These are phyloP conservation scores for Candida quercuum DNA, from an alignment of 805 yeast species.

Conservation along the genomic window DNA sequence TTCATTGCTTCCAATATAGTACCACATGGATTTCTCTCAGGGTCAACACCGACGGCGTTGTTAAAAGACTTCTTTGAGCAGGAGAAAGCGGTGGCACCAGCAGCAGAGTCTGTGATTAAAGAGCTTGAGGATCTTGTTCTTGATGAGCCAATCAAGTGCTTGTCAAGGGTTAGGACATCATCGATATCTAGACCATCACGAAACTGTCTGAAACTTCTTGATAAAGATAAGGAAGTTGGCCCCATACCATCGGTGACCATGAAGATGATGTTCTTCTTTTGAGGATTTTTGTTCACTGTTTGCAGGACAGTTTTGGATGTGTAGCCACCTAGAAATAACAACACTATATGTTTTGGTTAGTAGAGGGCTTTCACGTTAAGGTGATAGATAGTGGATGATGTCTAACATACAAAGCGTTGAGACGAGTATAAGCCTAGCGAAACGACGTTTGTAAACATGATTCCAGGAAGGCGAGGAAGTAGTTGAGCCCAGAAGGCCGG, in stretches of 20 bases:
- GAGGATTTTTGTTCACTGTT: not conserved
- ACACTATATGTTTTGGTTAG: not conserved
- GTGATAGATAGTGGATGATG: no score
- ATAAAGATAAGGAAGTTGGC: conserved; percentile 76
- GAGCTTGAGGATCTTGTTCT: conserved; percentile 78
- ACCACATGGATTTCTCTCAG: conserved; percentile 71
- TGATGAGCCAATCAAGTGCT: conserved; percentile 72
- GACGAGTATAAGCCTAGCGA: no score
- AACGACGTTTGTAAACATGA: no score
- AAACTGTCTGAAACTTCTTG: conserved; percentile 69
- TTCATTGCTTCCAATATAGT: conserved; percentile 86
- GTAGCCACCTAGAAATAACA: not conserved
- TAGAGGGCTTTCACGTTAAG: no score
- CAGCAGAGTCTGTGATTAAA: conserved; percentile 89
- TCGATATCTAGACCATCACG: conserved; percentile 47
- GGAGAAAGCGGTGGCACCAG: conserved; percentile 93
- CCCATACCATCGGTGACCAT: conserved; percentile 97
- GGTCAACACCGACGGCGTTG: conserved; percentile 86
- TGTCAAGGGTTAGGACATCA: conserved; percentile 58
- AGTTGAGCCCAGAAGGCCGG: not conserved
- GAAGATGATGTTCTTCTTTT: conserved; percentile 72
- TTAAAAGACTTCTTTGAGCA: conserved; percentile 82
- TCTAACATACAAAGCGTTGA: no score
- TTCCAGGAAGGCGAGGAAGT: no score
- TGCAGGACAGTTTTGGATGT: not conserved